These are phyloP conservation scores for Tricholoma furcatifolium DNA, from an alignment of 768 basidiomycete genomes.

Conservation along the genomic window DNA sequence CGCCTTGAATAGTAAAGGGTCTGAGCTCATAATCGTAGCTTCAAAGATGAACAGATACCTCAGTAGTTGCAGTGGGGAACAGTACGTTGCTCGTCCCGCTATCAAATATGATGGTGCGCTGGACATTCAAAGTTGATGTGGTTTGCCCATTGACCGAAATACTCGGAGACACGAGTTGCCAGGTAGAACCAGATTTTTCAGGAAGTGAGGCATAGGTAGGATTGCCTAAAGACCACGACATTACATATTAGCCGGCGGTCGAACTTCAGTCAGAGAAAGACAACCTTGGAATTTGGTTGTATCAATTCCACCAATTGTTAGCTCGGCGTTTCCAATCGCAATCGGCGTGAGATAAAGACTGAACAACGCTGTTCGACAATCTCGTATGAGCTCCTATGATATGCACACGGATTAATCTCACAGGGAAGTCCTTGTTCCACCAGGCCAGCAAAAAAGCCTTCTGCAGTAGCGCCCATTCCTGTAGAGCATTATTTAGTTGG, in stretches of 20 bases:
- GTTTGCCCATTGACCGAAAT: slow-evolving; percentile 55
- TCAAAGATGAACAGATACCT: slow-evolving; percentile 28
- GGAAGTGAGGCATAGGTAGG: slow-evolving; percentile 42
- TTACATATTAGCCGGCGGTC: not conserved
- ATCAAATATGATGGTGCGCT: slow-evolving; percentile 52
- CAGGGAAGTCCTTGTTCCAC: slow-evolving; percentile 48
- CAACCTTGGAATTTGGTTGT: slow-evolving; percentile 48
- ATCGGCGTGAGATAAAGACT: slow-evolving; percentile 49
- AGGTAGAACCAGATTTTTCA: slow-evolving; percentile 33
- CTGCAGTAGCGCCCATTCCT: slow-evolving; percentile 51
- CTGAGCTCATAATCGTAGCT: slow-evolving; percentile 6
- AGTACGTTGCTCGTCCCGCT: slow-evolving; percentile 57
- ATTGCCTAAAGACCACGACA: slow-evolving; percentile 27
- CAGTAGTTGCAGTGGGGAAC: slow-evolving; percentile 46
- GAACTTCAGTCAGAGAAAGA: not conserved
- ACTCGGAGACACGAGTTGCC: slow-evolving; percentile 44
- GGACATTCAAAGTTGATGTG: slow-evolving; percentile 35
- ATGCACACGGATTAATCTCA: slow-evolving; percentile 22
- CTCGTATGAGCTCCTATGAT: slow-evolving; percentile 14
- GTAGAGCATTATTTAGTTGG: not conserved
- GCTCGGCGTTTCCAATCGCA: slow-evolving; percentile 46
- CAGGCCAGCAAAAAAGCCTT: slow-evolving; percentile 50
- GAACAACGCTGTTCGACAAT: slow-evolving; percentile 39
- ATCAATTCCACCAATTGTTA: slow-evolving; percentile 55
- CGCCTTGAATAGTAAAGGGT: slow-evolving; percentile 30